Evolutionary conservation across 768 basidiomycete species (phyloP).

Genomic region (Hericium rajendrae): DNA sequence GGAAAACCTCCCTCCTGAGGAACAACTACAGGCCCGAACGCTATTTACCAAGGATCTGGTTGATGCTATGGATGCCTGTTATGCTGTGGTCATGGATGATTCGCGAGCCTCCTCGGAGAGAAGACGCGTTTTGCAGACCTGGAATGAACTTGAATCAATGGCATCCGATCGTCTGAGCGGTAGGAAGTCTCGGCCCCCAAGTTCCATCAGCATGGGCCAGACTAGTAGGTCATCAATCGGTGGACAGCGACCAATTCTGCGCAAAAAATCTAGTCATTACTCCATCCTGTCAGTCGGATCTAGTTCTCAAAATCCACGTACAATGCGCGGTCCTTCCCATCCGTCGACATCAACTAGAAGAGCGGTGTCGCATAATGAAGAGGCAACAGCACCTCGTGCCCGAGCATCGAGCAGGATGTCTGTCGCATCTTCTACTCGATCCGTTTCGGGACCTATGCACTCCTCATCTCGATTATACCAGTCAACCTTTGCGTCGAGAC

Average conservation of each 20-base stretch:
- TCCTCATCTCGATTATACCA: conserved; percentile 36
- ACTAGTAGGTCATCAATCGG: conserved; percentile 41
- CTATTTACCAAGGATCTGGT: conserved; percentile 51
- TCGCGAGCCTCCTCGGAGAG: conserved; percentile 49
- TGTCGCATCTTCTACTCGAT: conserved; percentile 42
- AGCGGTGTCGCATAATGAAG: conserved; percentile 34
- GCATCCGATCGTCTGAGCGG: conserved; percentile 53
- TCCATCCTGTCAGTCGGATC: conserved; percentile 29
- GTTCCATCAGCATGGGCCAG: conserved; percentile 55
- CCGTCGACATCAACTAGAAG: conserved; percentile 37
- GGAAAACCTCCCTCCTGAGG: conserved; percentile 42
- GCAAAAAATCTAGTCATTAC: conserved; percentile 28
- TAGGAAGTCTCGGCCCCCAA: conserved; percentile 54
- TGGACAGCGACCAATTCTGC: conserved; percentile 12
- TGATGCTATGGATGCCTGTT: conserved; percentile 33
- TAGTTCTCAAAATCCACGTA: conserved; percentile 16
- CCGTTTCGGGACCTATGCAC: conserved; percentile 58
- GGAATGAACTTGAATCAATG: conserved; percentile 78
- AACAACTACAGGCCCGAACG: conserved; percentile 55
- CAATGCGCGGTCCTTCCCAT: conserved; percentile 37
- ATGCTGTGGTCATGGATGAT: conserved; percentile 43
- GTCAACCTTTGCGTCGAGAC: conserved; percentile 77
- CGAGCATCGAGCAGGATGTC: conserved; percentile 56
- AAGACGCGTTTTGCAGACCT: conserved; percentile 66
- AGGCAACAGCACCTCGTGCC: conserved; percentile 19